These are phyloP conservation scores for Suillus paluster DNA, from an alignment of 768 basidiomycete genomes.

Conservation along the genomic window DNA sequence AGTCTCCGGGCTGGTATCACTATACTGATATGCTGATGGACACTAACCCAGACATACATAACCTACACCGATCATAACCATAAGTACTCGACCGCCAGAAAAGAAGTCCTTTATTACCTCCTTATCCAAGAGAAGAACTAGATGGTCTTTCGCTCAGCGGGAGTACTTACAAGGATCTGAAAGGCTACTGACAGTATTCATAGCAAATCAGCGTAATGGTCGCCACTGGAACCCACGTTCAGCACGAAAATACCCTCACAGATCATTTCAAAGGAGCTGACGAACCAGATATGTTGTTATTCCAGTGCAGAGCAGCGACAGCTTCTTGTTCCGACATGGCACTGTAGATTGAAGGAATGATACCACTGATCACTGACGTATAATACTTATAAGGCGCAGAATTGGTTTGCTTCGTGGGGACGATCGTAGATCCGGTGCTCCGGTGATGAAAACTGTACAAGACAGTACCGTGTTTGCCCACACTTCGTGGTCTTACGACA, in stretches of 20 bases:
- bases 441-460: neutral
- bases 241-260: neutral
- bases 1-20: neutral
- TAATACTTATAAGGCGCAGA: neutral
- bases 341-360: neutral
- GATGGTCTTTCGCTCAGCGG: neutral
- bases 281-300: neutral
- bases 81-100: neutral
- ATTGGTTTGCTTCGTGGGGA: neutral
- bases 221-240: neutral
- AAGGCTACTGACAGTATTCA: slow-evolving; percentile 1
- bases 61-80: neutral
- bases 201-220: neutral
- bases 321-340: neutral
- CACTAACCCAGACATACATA: slow-evolving; percentile 2
- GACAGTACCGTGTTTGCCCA: neutral
- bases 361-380: neutral
- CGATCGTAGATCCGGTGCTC: neutral
- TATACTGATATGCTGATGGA: neutral
- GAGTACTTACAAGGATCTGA: neutral
- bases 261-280: neutral
- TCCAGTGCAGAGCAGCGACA: neutral
- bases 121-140: neutral
- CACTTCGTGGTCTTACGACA: neutral
- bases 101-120: neutral